Evolutionary conservation across 768 basidiomycete genomes (phyloP).

Genomic region (Cystobasidium tubakii): DNA sequence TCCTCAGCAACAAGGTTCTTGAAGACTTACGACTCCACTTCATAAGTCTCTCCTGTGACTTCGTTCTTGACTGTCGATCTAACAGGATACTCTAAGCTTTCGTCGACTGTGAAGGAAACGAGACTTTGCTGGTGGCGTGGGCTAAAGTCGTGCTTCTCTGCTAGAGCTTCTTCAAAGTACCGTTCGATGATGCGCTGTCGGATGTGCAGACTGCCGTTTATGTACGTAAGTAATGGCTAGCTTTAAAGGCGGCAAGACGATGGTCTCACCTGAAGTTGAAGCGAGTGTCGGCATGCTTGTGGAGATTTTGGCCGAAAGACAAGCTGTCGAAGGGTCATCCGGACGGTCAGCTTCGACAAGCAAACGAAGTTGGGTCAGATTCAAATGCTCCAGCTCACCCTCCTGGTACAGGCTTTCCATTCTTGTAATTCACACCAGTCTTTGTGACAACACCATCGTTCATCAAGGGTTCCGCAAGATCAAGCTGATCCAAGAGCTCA

Average conservation of each 20-base stretch:
- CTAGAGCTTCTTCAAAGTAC: constrained; percentile 33
- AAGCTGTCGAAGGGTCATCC: constrained; percentile 1
- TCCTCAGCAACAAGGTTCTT: too few relatives aligned
- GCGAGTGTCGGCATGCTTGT: constrained; percentile 39
- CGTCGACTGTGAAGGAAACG: constrained; percentile 12
- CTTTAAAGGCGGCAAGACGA: too few relatives aligned
- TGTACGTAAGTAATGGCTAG: too few relatives aligned
- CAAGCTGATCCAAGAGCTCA: constrained; percentile 39
- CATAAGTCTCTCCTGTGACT: constrained; percentile 14
- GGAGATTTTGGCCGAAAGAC: constrained; percentile 25
- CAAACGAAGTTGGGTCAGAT: too few relatives aligned
- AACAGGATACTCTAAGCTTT: constrained; percentile 34
- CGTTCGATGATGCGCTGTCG: constrained; percentile 41
- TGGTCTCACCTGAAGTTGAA: constrained; percentile 33
- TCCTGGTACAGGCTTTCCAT: constrained; percentile 22
- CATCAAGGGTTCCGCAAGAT: constrained; percentile 31
- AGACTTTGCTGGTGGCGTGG: constrained; percentile 20
- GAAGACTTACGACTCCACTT: constrained; percentile 33
- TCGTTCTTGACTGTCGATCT: constrained; percentile 7
- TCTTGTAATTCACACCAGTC: constrained; percentile 36
- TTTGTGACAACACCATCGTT: constrained; percentile 33
- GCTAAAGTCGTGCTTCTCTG: neutral
- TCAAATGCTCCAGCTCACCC: constrained; percentile 11
- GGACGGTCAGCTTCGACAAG: neutral
- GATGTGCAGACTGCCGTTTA: constrained; percentile 34